phyloP scores from a whole-genome alignment of 805 yeast genomes.

The Vanderwaltozyma polyspora region DNA sequence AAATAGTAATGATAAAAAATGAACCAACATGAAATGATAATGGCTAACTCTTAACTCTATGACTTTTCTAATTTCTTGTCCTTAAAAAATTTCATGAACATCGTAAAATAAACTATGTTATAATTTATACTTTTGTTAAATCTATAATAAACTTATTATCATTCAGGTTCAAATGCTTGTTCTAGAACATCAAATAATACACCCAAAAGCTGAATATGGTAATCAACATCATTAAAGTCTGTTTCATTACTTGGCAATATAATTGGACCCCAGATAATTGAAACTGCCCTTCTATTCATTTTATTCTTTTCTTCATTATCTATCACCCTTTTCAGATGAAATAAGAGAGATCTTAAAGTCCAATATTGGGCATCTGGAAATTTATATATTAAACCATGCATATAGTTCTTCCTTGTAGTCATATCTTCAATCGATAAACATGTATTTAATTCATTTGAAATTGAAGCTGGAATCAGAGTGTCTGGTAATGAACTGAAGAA shows the following conservation, averaged over 20 bases:
- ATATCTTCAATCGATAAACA: constrained; percentile 64
- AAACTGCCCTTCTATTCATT: constrained; percentile 73
- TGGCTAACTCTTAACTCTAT: no score
- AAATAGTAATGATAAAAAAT: no score
- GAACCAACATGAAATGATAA: no score
- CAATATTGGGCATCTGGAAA: constrained; percentile 93
- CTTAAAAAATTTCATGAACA: no score
- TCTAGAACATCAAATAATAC: constrained; percentile 74
- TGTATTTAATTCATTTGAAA: constrained; percentile 22
- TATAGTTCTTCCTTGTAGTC: constrained; percentile 52
- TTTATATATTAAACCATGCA: constrained; percentile 81
- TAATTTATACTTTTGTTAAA: no score
- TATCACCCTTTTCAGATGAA: constrained; percentile 73
- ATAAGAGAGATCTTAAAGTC: constrained; percentile 71
- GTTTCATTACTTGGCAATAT: constrained; percentile 58
- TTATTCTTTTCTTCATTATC: constrained; percentile 52
- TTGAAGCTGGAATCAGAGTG: constrained; percentile 19
- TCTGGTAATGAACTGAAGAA: constrained; percentile 81
- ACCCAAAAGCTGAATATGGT: constrained; percentile 68
- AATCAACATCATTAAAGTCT: constrained; percentile 62
- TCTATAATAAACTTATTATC: no score
- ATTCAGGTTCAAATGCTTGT: constrained; percentile 63
- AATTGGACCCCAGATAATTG: constrained; percentile 93
- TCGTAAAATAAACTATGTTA: no score
- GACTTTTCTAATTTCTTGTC: no score